These are phyloP conservation scores for Kalmusia sp. DNA, from an alignment of 2,329 filamentous ascomycete species.

Conservation along the genomic window DNA sequence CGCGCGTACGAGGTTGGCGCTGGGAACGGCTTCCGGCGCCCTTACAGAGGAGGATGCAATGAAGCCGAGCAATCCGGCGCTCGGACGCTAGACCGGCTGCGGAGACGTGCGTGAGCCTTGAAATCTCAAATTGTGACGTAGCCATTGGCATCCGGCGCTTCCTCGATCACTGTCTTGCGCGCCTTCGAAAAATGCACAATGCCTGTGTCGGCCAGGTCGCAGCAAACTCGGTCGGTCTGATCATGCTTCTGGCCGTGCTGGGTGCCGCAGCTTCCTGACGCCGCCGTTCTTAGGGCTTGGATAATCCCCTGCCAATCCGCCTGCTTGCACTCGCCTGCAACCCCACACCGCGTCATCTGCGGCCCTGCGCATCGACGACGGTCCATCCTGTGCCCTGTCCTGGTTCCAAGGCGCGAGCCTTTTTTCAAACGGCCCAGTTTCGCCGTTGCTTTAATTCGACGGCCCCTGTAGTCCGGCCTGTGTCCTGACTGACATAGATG, in stretches of 20 bases:
- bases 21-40: not conserved
- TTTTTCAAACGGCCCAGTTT: slow-evolving; percentile 37
- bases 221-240: not conserved
- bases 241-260: not conserved
- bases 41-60: slow-evolving; percentile 9
- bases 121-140: slow-evolving; percentile 35
- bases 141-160: slow-evolving; percentile 12
- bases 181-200: not conserved
- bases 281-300: not conserved
- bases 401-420: slow-evolving; percentile 26
- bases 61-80: slow-evolving; percentile 35
- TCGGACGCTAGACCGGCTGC: slow-evolving; percentile 28
- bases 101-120: slow-evolving; percentile 23
- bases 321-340: slow-evolving; percentile 11
- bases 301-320: slow-evolving; percentile 1
- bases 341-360: slow-evolving; percentile 38
- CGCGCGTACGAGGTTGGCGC: not conserved
- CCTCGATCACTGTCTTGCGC: slow-evolving; percentile 8
- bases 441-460: slow-evolving; percentile 11
- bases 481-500: slow-evolving; percentile 28
- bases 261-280: slow-evolving; percentile 4
- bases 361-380: slow-evolving; percentile 27
- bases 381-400: slow-evolving; percentile 14
- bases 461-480: slow-evolving; percentile 30
- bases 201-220: slow-evolving; percentile 1